Base-by-base conservation (phyloP, 2,329 filamentous ascomycete species). In the Phymatotrichopsis omnivora region DNA sequence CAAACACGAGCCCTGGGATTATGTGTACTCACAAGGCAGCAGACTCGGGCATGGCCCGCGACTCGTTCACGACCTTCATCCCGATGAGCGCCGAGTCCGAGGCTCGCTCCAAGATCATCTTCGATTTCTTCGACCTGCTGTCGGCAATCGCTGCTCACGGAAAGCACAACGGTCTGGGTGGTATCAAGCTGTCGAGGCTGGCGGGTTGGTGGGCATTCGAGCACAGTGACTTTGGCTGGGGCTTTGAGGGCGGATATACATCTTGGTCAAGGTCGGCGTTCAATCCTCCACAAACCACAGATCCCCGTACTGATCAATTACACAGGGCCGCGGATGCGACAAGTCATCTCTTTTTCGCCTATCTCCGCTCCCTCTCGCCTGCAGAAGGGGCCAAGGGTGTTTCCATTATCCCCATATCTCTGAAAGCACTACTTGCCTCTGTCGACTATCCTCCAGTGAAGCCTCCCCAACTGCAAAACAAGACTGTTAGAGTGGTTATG, bases 161-260 rank as follows among this genome's bases (percentile, higher is more conserved):
- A 56, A 96, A 96, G 67, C 78, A 71, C 43, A 98, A 98, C 62
- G 91, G 91, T 32, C 76, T 98, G 53, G 85, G 86, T 50, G 91
- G 91, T 20, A 78, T 87, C 54, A 96, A 96, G 64, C 73, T 98
- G 43, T 96, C 91, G 7, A 77, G 91, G 56, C 85, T 93, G 73
- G 91, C 89, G 30, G 86, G 87, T 34, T 98, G 91, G 91, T 98
- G 91, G 91, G 86, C 89, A 1, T 98, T 98, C 62, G 89, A 95
- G 60, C 85, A 93, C 56, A 75, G 72, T 35, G 87, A 96, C 61
- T 78, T 78, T 5, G 83, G 82, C 31, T 89, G 82, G 61, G 91
- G 91, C 12, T 98, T 98, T 58, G 91, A 96, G 56, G 85, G 85
- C 30, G 87, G 89, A 43, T 98, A 98, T 65, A 84, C 82, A 60